Percentiles rank a stretch among this genome's conserved stretches.
These are phyloP conservation scores for Erodium texanum DNA, from an alignment of 441 rosid genomes.

Conservation along the genomic window DNA sequence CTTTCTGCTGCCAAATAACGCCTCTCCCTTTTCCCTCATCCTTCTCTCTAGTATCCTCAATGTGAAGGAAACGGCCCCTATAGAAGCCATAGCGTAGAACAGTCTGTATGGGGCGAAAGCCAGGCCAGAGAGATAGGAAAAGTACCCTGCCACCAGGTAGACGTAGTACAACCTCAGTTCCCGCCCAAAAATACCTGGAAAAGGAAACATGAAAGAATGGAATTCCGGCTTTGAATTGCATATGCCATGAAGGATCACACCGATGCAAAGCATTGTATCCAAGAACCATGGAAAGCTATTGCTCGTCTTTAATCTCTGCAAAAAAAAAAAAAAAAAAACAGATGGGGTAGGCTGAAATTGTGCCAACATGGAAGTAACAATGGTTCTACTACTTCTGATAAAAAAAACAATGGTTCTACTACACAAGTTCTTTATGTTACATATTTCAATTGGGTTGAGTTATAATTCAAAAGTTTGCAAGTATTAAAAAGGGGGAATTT, in stretches of 20 bases:
- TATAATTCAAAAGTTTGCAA: not conserved
- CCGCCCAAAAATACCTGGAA: constrained; percentile 36
- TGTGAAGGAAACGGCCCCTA: constrained; percentile 51
- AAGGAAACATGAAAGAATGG: constrained; percentile 36
- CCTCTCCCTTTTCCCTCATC: constrained; percentile 42
- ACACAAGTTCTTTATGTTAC: not conserved
- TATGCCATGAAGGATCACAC: constrained; percentile 67
- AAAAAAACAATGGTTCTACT: not conserved
- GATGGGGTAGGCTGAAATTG: not conserved
- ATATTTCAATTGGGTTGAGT: not conserved
- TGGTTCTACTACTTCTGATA: too few species aligned
- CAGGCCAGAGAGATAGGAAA: constrained; percentile 64
- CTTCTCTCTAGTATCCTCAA: constrained; percentile 43
- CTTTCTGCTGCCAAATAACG: constrained; percentile 46
- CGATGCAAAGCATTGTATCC: constrained; percentile 65
- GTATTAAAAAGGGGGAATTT: too few species aligned
- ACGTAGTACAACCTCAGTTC: constrained; percentile 44
- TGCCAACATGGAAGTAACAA: not conserved
- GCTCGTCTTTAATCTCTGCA: constrained; percentile 77
- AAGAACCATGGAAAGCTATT: constrained; percentile 76
- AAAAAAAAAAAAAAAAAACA: constrained; percentile 21
- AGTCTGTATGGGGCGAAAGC: constrained; percentile 67
- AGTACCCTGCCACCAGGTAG: constrained; percentile 62
- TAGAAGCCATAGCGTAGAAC: constrained; percentile 65
- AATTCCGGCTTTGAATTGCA: constrained; percentile 56